Conservation (phyloP, 805 yeast genomes). For the Myxozyma nipponensis region DNA sequence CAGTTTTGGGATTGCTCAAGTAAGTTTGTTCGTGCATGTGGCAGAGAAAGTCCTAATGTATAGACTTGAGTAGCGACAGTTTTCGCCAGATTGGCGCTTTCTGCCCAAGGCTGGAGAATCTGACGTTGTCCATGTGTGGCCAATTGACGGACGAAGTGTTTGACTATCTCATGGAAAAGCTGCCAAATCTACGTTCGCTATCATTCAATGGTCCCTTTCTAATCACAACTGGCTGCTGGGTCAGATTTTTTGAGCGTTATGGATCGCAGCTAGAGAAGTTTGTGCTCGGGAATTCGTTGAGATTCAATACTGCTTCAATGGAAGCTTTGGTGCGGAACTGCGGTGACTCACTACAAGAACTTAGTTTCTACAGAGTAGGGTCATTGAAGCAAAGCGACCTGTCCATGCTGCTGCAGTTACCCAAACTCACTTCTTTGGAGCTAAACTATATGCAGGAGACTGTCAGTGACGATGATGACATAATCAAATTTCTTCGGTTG, state of each 20-base stretch:
- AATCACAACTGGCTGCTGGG: slow-evolving; percentile 75
- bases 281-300: slow-evolving; percentile 74
- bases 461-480: slow-evolving; percentile 34
- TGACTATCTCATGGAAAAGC: slow-evolving; percentile 55
- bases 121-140: slow-evolving; percentile 89
- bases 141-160: slow-evolving; percentile 76
- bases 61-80: slow-evolving; percentile 53
- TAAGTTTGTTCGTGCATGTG: slow-evolving; percentile 1
- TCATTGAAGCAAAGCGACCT: slow-evolving; percentile 62
- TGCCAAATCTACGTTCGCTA: slow-evolving; percentile 52
- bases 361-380: slow-evolving; percentile 67
- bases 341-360: slow-evolving; percentile 45
- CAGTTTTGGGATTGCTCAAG: slow-evolving; percentile 93
- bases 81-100: slow-evolving; percentile 66
- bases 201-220: slow-evolving; percentile 88
- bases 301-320: slow-evolving; percentile 67
- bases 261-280: slow-evolving; percentile 56
- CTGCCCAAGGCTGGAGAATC: slow-evolving; percentile 65
- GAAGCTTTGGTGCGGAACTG: slow-evolving; percentile 59
- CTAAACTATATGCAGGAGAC: slow-evolving; percentile 59
- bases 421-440: slow-evolving; percentile 46
- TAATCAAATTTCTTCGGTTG: slow-evolving; percentile 51
- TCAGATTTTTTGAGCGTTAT: slow-evolving; percentile 57
- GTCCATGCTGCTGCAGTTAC: slow-evolving; percentile 53
- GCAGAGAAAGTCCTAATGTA: not conserved